Conservation (phyloP, 176 grass and related monocot genomes). For the Oryza meridionalis region DNA sequence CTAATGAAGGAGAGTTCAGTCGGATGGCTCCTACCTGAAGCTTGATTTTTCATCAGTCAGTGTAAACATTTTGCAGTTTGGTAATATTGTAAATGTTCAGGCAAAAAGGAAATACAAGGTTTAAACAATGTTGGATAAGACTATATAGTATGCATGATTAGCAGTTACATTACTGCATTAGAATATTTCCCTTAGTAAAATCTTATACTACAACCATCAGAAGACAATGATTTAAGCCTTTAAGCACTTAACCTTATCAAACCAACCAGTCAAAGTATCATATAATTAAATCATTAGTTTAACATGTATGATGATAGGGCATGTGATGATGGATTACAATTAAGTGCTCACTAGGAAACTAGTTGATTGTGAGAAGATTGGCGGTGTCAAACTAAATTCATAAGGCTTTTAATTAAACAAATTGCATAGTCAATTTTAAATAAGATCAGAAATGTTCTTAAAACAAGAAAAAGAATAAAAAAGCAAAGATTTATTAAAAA, state of each 20-base stretch:
- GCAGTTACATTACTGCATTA: slow-evolving; percentile 7
- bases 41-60: slow-evolving; percentile 15
- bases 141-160: slow-evolving; percentile 2
- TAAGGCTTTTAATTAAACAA: background rate
- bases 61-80: slow-evolving; percentile 35
- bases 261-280: background rate
- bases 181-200: slow-evolving; percentile 3
- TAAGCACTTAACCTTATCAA: slow-evolving; percentile 7
- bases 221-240: slow-evolving; percentile 15
- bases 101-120: slow-evolving; percentile 30
- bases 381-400: slow-evolving; percentile 10
- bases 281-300: background rate
- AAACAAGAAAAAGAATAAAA: background rate
- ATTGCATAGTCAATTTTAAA: slow-evolving; percentile 2
- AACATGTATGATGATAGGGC: slow-evolving; percentile 1
- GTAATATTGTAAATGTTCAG: slow-evolving; percentile 41
- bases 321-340: background rate
- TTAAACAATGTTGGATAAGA: slow-evolving; percentile 26
- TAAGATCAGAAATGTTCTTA: background rate
- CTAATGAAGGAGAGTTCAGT: slow-evolving; percentile 47
- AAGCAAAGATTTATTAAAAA: slow-evolving; percentile 6
- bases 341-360: slow-evolving; percentile 2
- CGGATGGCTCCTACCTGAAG: slow-evolving; percentile 41
- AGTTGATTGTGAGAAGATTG: slow-evolving; percentile 14
- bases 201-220: background rate